Evolutionary conservation across 2,329 filamentous ascomycete genomes (phyloP).

Genomic region (Fusarium siculi): DNA sequence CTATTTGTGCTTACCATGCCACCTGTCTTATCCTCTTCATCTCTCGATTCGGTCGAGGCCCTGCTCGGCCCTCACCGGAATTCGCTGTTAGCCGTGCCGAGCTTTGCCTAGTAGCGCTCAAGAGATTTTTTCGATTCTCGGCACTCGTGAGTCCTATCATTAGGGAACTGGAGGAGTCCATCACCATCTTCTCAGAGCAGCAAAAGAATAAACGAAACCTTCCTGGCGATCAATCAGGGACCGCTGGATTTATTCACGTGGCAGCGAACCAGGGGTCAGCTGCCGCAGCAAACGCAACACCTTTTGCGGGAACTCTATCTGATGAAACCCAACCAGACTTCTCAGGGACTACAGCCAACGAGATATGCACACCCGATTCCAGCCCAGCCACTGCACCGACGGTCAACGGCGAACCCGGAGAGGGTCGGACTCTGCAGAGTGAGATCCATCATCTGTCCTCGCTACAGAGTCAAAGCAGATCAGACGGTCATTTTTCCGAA

Average conservation of each 20-base stretch:
- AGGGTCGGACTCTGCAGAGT: neutral
- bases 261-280: neutral
- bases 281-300: neutral
- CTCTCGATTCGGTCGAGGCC: neutral
- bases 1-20: neutral
- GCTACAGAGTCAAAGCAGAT: neutral
- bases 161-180: neutral
- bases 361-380: accelerated
- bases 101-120: neutral
- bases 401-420: neutral
- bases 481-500: neutral
- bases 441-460: neutral
- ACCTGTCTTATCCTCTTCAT: neutral
- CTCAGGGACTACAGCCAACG: neutral
- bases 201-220: neutral
- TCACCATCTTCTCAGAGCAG: neutral
- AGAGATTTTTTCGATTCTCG: neutral
- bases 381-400: neutral
- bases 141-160: neutral
- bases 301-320: neutral
- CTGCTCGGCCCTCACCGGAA: neutral
- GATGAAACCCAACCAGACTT: neutral
- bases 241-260: neutral
- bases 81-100: neutral
- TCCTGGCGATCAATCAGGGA: accelerated